Evolutionary conservation across 306 rosid genomes (phyloP).

Genomic region (Acacia confusa): DNA sequence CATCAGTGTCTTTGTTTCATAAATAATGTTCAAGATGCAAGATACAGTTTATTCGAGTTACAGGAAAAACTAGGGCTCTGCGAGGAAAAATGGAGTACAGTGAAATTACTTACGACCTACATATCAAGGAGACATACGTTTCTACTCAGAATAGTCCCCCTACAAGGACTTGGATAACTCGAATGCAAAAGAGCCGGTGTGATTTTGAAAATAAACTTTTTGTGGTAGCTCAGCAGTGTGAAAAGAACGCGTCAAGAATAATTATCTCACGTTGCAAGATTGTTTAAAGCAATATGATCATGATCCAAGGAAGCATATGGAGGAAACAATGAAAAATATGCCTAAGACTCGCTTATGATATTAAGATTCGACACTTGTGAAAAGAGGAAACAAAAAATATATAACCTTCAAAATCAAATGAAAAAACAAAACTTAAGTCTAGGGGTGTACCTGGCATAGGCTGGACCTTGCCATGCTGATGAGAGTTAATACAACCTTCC

Average conservation of each 20-base stretch:
- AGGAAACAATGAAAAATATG: background rate
- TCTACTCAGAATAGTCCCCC: background rate
- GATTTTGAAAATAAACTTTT: background rate
- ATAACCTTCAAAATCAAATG: background rate
- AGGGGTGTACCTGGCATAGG: slow-evolving; percentile 46
- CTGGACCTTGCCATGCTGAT: slow-evolving; percentile 31
- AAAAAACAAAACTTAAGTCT: background rate
- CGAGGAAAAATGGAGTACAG: slow-evolving; percentile 8
- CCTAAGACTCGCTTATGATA: background rate
- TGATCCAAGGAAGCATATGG: background rate
- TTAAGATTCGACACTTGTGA: background rate
- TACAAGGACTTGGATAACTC: background rate
- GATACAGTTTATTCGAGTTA: background rate
- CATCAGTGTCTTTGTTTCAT: background rate
- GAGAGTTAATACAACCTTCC: background rate
- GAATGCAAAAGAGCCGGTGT: background rate
- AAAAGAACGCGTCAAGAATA: background rate
- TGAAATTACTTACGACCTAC: background rate
- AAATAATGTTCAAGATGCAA: background rate
- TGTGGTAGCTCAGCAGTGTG: background rate
- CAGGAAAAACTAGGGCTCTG: background rate
- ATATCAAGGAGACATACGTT: background rate
- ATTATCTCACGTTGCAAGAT: background rate
- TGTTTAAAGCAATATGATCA: background rate
- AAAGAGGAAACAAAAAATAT: background rate